Base-by-base conservation (phyloP, 805 yeast genomes). In the Lachancea thermotolerans region DNA sequence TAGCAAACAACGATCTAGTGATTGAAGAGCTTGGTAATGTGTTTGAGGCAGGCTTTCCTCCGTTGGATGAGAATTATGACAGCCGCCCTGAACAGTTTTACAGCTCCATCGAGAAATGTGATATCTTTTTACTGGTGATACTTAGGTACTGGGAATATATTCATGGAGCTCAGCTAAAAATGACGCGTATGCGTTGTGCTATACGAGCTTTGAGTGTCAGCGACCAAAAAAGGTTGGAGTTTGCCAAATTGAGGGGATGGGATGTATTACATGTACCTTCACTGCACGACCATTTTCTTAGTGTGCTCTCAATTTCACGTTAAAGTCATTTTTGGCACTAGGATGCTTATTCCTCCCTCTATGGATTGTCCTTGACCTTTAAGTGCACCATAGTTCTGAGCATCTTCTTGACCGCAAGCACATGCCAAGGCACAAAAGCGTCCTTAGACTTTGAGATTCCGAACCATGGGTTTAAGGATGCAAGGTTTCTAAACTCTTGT, bases 401-500 rank as follows among this genome's bases (percentile, higher is more conserved):
- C 51, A 78, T 69, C 53, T 79, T 82, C 28, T 76, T 71, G 10
- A 85, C 93, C 0, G 88, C 80, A 11, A 75, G 63, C 18, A 85
- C 72, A 59, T 85, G 91, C 82, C 89, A 82, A 21, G 95, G 95
- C 2, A 79, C 68, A 33, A 80, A 63, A 0, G 75, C 66, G 11
- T 60, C 58, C 3, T 53, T 55, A 5, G 62, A 59, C 21, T 58
- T 60, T 3, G 65, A 55, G 4, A 65, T 64, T 6, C 70, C 68
- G 49, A 64, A 68, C 73, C 73, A 54, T 44, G 66, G 42, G 50
- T 63, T 53, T 49, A 63, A 46, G 1, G 66, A 63, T 1, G 79
- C 73, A 39, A 84, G 57, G 46, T 78, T 78, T 55, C 82, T 73
- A 65, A 77, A 82, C 48, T 85, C 91, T 18, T 65, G 62, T 50